phyloP scores from a whole-genome alignment of 176 grass and related monocot genomes.

The Bonia amplexicaulis region DNA sequence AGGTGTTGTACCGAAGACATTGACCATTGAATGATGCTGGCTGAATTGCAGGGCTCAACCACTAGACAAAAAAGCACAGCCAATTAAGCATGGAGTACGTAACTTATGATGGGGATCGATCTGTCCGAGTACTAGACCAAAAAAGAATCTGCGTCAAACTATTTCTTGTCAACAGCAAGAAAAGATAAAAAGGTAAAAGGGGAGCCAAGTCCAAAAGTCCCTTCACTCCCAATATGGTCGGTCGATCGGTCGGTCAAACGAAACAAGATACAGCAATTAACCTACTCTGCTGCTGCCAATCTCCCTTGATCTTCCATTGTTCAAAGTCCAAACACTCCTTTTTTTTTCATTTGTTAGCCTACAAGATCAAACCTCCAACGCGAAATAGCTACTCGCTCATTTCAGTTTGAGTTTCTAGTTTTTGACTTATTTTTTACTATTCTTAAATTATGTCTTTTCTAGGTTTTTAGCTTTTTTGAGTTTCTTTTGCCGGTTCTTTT shows the following conservation, averaged over 20 bases:
- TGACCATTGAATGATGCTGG: too few species aligned
- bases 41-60: too few species aligned
- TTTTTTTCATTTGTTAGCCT: too few species aligned
- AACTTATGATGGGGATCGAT: not conserved
- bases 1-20: too few species aligned
- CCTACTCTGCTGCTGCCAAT: not conserved
- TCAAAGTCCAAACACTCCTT: too few species aligned
- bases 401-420: too few species aligned
- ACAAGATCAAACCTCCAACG: not conserved
- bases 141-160: not conserved
- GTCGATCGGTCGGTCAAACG: not conserved
- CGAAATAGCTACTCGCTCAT: not conserved
- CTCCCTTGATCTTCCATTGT: not conserved
- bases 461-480: too few species aligned
- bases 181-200: not conserved
- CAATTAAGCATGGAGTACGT: not conserved
- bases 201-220: not conserved
- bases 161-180: not conserved
- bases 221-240: not conserved
- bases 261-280: not conserved
- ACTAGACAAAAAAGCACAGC: too few species aligned
- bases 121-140: not conserved
- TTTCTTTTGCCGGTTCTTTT: too few species aligned
- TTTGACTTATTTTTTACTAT: too few species aligned
- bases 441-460: too few species aligned